phyloP scores from a whole-genome alignment of 1,284 basidiomycete genomes.

The Anthracocystis panici-leucophaei region DNA sequence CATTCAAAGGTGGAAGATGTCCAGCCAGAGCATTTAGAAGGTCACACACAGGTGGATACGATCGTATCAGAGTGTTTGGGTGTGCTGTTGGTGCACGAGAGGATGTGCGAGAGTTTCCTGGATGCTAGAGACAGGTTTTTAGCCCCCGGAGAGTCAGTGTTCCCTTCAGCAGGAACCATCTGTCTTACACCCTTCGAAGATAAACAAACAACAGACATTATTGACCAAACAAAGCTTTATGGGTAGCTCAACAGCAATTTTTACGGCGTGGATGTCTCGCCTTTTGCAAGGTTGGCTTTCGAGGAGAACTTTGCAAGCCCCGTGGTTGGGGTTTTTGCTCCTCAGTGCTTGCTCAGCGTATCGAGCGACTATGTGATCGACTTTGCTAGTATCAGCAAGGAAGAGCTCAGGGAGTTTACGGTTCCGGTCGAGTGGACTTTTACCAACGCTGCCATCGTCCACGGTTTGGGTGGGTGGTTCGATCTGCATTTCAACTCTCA shows the following conservation, averaged over 20 bases:
- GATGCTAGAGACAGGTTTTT: constrained; percentile 71
- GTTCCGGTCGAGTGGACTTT: constrained; percentile 60
- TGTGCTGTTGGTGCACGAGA: constrained; percentile 72
- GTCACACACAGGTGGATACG: constrained; percentile 71
- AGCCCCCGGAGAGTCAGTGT: constrained; percentile 72
- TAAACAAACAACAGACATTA: too few species aligned
- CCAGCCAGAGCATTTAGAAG: constrained; percentile 41
- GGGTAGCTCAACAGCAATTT: constrained; percentile 61
- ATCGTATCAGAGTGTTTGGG: constrained; percentile 74
- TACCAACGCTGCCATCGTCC: constrained; percentile 51
- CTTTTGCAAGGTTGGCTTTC: constrained; percentile 57
- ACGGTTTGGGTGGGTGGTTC: constrained; percentile 66
- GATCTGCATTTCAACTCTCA: constrained; percentile 63
- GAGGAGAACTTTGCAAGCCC: constrained; percentile 60
- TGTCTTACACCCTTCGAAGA: constrained; percentile 73
- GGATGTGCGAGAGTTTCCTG: constrained; percentile 73
- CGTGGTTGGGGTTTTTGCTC: constrained; percentile 63
- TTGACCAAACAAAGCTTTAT: too few species aligned
- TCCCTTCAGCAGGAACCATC: constrained; percentile 72
- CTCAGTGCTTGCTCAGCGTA: constrained; percentile 55
- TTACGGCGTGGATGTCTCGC: constrained; percentile 65
- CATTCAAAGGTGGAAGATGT: constrained; percentile 65
- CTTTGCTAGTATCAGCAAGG: constrained; percentile 55
- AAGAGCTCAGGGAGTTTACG: constrained; percentile 57
- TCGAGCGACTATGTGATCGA: constrained; percentile 60